Base-by-base conservation (phyloP, 192 early-diverging fungal genomes). In the Backusella luteola region DNA sequence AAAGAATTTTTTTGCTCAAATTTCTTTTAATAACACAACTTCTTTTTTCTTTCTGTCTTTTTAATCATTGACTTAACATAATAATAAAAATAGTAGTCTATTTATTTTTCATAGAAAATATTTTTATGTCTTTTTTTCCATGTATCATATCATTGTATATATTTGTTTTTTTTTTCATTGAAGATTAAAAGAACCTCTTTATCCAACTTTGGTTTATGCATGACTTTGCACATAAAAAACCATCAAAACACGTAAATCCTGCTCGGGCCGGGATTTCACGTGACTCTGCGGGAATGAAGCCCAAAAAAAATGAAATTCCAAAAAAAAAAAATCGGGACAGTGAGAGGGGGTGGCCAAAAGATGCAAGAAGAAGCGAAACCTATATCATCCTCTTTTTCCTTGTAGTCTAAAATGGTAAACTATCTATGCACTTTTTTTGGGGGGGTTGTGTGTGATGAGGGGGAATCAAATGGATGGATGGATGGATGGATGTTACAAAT, bases 391-490 rank as follows among this genome's bases (percentile, higher is more conserved):
- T 59, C 53, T 59, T 59, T 59, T 59, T 59, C 53, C 21, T 59
- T 59, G 53, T 59, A 59, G 53, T 59, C 53, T 59, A 59, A 59
- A 59, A 59, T 59, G 53, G 53, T 59, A 59, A 59, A 59, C 53
- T 59, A 59, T 59, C 23, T 59, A 59, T 59, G 26, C 7, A 59
- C 21, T 21, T 59, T 59, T 23, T 23, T 21, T 21, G n/a, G n/a
- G n/a, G 4, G n/a, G 19, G 53, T 11, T 59, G 53, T 23, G 53
- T 59, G 53, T 59, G 23, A 21, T 59, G 53, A 53, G 21, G 9
- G 53, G n/a, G 11, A 12, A 59, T 19, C 8, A 21, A 53, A 53
- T 21, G 52, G 52, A 53, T 59, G 53, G 53, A 59, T 56, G 53
- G 52, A 56, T 59, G 53, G 53, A 56, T 56, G 53, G 53, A 23